These are phyloP conservation scores for Sugiyamaella neomexicana DNA, from an alignment of 1,139 yeast species.

Conservation along the genomic window DNA sequence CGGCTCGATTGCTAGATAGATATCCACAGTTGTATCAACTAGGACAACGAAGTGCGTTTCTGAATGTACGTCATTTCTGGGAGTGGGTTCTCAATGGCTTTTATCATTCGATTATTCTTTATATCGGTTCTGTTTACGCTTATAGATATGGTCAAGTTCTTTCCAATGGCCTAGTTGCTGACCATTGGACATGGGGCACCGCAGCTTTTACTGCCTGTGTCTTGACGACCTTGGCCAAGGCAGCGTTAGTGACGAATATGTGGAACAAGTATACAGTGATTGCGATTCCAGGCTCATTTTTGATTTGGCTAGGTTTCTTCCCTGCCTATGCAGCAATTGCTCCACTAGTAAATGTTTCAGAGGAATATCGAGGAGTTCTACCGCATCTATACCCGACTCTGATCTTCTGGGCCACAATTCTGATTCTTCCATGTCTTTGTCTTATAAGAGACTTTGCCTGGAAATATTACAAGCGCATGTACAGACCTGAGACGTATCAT, in stretches of 20 bases:
- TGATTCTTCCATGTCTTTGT: conserved; percentile 76
- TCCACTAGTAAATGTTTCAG: conserved; percentile 78
- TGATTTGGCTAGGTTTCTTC: conserved; percentile 80
- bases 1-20: conserved; percentile 82
- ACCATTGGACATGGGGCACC: conserved; percentile 96
- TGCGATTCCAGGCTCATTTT: conserved; percentile 93
- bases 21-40: conserved; percentile 91
- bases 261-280: conserved; percentile 93
- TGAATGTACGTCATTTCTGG: conserved; percentile 93
- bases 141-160: conserved; percentile 68
- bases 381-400: conserved; percentile 73
- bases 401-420: conserved; percentile 80
- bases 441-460: conserved; percentile 85
- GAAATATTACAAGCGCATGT: conserved; percentile 92
- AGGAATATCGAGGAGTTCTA: conserved; percentile 80
- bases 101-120: conserved; percentile 85
- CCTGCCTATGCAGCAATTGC: conserved; percentile 87
- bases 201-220: conserved; percentile 86
- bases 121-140: conserved; percentile 68
- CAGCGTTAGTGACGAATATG: conserved; percentile 84
- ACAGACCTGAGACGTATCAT: conserved; percentile 89
- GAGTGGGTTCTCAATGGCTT: conserved; percentile 97
- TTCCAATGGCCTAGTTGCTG: conserved; percentile 69
- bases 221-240: conserved; percentile 89
- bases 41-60: conserved; percentile 85